Base-by-base conservation (phyloP, 441 rosid genomes). In the Erodium moschatum region DNA sequence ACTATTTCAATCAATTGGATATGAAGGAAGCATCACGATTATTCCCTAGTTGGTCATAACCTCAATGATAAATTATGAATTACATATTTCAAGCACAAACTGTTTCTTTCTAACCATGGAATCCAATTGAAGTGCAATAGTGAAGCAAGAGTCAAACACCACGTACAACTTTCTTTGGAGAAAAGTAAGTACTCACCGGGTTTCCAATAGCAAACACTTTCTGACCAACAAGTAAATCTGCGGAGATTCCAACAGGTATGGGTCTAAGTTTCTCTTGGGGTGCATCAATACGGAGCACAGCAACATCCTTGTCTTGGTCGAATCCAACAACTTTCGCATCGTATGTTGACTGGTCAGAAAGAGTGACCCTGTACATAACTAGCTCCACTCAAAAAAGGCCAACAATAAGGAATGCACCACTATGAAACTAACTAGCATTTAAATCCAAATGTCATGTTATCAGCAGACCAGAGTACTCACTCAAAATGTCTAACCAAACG, bases 231-330 rank as follows among this genome's bases (percentile, higher is more conserved):
- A 93, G 96, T 67, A 93, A 82, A 78, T 93, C 97, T 7, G 97
- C 93, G 12, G 98, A 91, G 73, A 91, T 75, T 63, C 98, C 98
- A 82, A 93, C 50, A 54, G 98, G 97, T 68, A 93, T 83, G 2
- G 98, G 95, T 70, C 91, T 83, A 67, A 93, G 77, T 77, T 93
- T 89, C 48, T 84, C 83, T 56, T 80, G 82, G 0, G 97, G 98
- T 9, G 97, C 89, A 52, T 88, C 84, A 0, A 90, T 83, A 65
- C 77, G 82, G 79, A 93, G 74, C 19, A 91, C 95, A 4, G 98
- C 97, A 42, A 93, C 98, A 78, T 93, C 98, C 83, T 93, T 93
- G 77, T 93, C 98, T 84, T 91, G 92, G 82, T 93, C 96, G 70
- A 80, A 93, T 70, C 98, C 98, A 81, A 93, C 97, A 72, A 93